These are phyloP conservation scores for Penicillium sp. DNA, from an alignment of 2,329 filamentous ascomycete species.

Conservation along the genomic window DNA sequence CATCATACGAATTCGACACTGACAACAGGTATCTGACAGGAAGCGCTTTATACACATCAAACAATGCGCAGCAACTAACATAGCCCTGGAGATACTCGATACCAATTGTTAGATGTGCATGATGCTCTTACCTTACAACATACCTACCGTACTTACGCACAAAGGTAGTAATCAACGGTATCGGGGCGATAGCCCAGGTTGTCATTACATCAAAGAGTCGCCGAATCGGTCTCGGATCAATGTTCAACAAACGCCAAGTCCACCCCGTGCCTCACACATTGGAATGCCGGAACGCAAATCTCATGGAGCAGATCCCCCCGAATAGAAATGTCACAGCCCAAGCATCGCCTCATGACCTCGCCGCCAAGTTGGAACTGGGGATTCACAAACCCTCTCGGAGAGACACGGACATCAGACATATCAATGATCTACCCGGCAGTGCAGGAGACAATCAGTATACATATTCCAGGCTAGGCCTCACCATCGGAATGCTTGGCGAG, in stretches of 20 bases:
- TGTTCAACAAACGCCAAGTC: slow-evolving; percentile 4
- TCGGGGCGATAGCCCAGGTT: background rate
- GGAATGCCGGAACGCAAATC: background rate
- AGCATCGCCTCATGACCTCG: background rate
- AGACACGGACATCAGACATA: slow-evolving; percentile 5
- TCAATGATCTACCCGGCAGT: slow-evolving; percentile 10
- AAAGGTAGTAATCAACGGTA: background rate
- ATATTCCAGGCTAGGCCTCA: background rate
- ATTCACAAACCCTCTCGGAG: background rate
- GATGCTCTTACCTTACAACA: background rate
- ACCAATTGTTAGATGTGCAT: background rate
- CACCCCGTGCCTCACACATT: background rate
- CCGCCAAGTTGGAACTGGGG: slow-evolving; percentile 1
- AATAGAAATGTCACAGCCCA: background rate
- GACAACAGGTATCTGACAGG: too few species aligned
- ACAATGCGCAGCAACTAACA: background rate
- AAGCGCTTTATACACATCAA: background rate
- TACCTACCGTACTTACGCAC: too few species aligned
- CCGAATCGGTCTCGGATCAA: background rate
- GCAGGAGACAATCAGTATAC: background rate
- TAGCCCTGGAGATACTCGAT: background rate
- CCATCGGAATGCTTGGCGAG: slow-evolving; percentile 12
- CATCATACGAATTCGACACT: too few species aligned
- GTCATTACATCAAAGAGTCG: background rate
- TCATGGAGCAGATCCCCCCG: background rate